A percentile compares a stretch with the other conserved stretches of the same genome.
phyloP scores from a whole-genome alignment of 495 filamentous ascomycete genomes.

The Aspergillus conjunctus region DNA sequence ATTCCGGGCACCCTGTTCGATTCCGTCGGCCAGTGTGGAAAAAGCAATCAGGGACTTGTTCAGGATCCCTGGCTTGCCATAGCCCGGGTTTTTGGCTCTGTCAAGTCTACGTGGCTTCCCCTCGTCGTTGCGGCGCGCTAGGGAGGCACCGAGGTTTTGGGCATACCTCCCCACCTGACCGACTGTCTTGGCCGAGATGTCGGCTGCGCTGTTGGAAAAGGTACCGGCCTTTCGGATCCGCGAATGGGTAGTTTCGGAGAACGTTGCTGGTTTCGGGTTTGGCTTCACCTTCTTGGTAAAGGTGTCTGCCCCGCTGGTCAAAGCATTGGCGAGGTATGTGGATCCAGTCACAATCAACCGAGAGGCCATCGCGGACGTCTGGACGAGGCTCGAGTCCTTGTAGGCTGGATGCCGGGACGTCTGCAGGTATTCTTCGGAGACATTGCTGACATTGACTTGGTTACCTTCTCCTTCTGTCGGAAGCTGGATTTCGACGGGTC shows the following conservation, averaged over 20 bases:
- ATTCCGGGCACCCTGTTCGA: slow-evolving; percentile 78
- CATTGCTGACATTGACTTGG: slow-evolving; percentile 71
- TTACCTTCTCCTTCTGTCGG: slow-evolving; percentile 70
- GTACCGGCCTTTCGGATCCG: slow-evolving; percentile 83
- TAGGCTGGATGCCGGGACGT: slow-evolving; percentile 88
- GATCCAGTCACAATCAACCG: slow-evolving; percentile 90
- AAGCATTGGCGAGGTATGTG: slow-evolving; percentile 70
- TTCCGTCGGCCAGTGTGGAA: slow-evolving; percentile 89
- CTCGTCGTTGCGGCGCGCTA: slow-evolving; percentile 64
- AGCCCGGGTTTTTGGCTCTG: slow-evolving; percentile 56
- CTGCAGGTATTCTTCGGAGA: slow-evolving; percentile 75
- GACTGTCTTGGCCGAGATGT: slow-evolving; percentile 80
- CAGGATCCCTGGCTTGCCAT: slow-evolving; percentile 80
- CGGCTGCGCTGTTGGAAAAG: slow-evolving; percentile 74
- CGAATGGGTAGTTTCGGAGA: slow-evolving; percentile 81
- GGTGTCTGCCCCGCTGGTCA: slow-evolving; percentile 73
- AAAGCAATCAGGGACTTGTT: slow-evolving; percentile 98
- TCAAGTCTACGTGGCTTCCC: slow-evolving; percentile 59
- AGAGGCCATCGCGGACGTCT: slow-evolving; percentile 86
- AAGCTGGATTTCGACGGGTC: slow-evolving; percentile 91
- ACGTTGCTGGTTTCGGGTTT: slow-evolving; percentile 75
- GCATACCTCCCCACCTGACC: slow-evolving; percentile 78
- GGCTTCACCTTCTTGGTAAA: slow-evolving; percentile 82
- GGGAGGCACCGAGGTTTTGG: slow-evolving; percentile 81
- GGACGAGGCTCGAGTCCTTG: slow-evolving; percentile 80